These are phyloP conservation scores for Carex parvula DNA, from an alignment of 176 grass and related monocot species.

Conservation along the genomic window DNA sequence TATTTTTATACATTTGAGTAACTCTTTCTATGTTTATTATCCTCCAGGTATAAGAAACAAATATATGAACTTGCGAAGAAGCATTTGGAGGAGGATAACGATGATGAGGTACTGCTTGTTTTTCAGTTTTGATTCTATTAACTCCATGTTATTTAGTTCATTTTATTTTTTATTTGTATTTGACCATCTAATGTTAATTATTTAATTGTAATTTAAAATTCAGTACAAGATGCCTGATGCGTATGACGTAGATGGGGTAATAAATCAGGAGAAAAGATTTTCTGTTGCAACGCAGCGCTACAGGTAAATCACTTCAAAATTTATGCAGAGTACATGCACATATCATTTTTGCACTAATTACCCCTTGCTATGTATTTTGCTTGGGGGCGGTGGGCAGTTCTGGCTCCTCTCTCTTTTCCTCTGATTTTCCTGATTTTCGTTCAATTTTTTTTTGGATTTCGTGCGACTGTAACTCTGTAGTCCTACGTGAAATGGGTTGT, in stretches of 20 bases:
- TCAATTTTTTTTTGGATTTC: too few species aligned
- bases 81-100: slow-evolving; percentile 46
- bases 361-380: too few species aligned
- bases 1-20: neutral
- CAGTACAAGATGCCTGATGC: slow-evolving; percentile 98
- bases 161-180: slow-evolving; percentile 13
- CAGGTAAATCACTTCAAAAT: slow-evolving; percentile 35
- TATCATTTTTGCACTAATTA: neutral
- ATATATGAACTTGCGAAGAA: slow-evolving; percentile 74
- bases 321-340: slow-evolving; percentile 1
- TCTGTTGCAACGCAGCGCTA: slow-evolving; percentile 72
- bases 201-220: slow-evolving; percentile 18
- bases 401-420: too few species aligned
- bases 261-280: slow-evolving; percentile 99
- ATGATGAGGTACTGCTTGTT: slow-evolving; percentile 53
- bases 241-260: slow-evolving; percentile 76
- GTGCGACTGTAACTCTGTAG: too few species aligned
- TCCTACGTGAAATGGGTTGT: too few species aligned
- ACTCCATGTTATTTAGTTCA: neutral
- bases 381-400: too few species aligned
- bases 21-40: slow-evolving; percentile 22
- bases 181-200: neutral
- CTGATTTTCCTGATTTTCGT: too few species aligned
- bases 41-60: slow-evolving; percentile 67
- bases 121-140: neutral